Evolutionary conservation across 2,329 filamentous ascomycete genomes (phyloP), one percentile per base, ranked within the genome.

Genomic region (Thelonectria rubi): DNA sequence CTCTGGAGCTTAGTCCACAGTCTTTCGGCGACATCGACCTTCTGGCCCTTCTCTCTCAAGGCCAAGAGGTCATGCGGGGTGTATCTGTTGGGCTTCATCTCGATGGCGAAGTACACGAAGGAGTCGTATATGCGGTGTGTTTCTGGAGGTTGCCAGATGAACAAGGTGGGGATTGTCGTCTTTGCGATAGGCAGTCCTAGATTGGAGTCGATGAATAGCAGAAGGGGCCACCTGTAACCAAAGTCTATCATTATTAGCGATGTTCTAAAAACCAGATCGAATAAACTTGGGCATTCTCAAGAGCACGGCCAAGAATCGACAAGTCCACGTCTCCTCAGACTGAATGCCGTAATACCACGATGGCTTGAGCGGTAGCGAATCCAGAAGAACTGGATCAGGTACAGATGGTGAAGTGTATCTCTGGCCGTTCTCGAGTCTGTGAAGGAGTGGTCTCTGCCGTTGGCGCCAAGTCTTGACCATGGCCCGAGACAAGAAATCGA

Each of bases 71-170:
- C 80, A 37, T 73, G 69, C 52, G 79, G 71, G 9, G 76, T 78
- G 65, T 85, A 85, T 11, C 69, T 77, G 45, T 74, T 76, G 12
- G 76, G 74, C 55, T 74, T 73, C 82, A 85, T 84, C 55, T 72
- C 71, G 70, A 71, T 55, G 48, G 70, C 62, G 61, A 79, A 67
- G 63, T 76, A 78, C 63, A 75, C 78, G 64, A 81, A 80, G 60
- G 81, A 67, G 67, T 74, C 73, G 72, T 78, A 79, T 24, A 76
- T 75, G 37, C 77, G 76, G 67, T 76, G 74, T 30, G 65, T 74
- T 20, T 71, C 67, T 42, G 66, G 63, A 24, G 70, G 75, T 58
- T 77, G 72, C 74, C 76, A 80, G 63, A 73, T 68, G 63, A 82
- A 80, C 46, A 80, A 66, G 17, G 76, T 80, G 7, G 78, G 26